These are phyloP conservation scores for Ceratocystis diversiconidia DNA, from an alignment of 2,329 filamentous ascomycete genomes.

Conservation along the genomic window DNA sequence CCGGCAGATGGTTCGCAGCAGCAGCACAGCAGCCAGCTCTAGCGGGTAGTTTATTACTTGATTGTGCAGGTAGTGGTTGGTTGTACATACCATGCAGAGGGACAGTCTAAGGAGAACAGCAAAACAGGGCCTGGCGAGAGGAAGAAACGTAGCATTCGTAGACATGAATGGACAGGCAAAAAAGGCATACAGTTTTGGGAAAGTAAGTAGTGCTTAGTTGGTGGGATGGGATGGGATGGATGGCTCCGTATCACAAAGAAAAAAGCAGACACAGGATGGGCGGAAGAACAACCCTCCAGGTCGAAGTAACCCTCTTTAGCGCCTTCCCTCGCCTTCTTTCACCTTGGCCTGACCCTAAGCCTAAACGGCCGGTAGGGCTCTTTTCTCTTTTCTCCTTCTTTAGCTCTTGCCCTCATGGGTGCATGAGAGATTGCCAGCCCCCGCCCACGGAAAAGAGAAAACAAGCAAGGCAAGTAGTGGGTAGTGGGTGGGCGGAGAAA, in stretches of 20 bases:
- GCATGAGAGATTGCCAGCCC: background rate
- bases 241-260: background rate
- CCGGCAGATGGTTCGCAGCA: background rate
- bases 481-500: no score
- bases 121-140: no score
- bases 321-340: background rate
- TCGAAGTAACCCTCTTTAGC: background rate
- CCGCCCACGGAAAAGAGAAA: background rate
- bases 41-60: no score
- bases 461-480: background rate
- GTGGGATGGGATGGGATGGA: background rate
- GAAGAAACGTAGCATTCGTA: background rate
- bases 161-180: background rate
- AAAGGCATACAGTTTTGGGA: background rate
- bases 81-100: no score
- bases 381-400: background rate
- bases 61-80: no score
- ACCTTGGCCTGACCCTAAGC: background rate
- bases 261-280: background rate
- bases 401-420: background rate
- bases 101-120: no score
- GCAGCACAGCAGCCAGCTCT: background rate
- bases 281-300: background rate
- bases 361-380: background rate
- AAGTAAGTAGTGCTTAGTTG: background rate